Conservation (phyloP, 768 basidiomycete species). For the Lyophyllum decastes region DNA sequence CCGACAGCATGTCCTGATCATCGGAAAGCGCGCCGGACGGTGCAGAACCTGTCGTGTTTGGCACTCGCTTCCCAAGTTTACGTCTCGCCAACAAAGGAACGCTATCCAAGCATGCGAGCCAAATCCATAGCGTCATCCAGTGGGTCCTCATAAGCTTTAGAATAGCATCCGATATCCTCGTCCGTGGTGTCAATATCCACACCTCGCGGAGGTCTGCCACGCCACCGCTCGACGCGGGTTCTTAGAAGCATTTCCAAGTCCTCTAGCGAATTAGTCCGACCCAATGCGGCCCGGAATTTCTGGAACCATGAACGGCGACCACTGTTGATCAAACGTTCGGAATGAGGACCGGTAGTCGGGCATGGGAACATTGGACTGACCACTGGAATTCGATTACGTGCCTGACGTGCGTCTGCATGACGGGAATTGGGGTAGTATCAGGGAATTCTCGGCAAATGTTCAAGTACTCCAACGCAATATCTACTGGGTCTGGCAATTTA, state of each 20-base stretch:
- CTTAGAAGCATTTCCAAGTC: slow-evolving; percentile 48
- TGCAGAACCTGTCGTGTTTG: not conserved
- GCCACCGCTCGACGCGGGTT: slow-evolving; percentile 49
- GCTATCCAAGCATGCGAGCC: slow-evolving; percentile 9
- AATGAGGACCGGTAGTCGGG: slow-evolving; percentile 6
- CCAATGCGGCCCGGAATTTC: slow-evolving; percentile 52
- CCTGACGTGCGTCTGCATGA: slow-evolving; percentile 63
- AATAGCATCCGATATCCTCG: slow-evolving; percentile 13
- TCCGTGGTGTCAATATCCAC: slow-evolving; percentile 19
- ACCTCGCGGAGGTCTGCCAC: slow-evolving; percentile 35
- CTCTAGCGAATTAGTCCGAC: slow-evolving; percentile 40
- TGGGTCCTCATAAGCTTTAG: slow-evolving; percentile 8
- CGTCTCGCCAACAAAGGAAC: not conserved
- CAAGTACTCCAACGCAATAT: slow-evolving; percentile 72
- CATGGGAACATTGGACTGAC: slow-evolving; percentile 36
- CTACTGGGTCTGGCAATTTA: slow-evolving; percentile 59
- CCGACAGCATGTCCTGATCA: slow-evolving; percentile 5
- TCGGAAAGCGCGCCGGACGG: slow-evolving; percentile 2
- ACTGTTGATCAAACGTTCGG: slow-evolving; percentile 26
- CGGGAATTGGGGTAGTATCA: slow-evolving; percentile 47
- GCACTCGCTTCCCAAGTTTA: not conserved
- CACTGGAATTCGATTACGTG: slow-evolving; percentile 72
- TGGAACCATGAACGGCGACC: slow-evolving; percentile 55
- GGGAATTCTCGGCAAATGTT: slow-evolving; percentile 55
- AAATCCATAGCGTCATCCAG: slow-evolving; percentile 8